Conservation (phyloP, 805 yeast genomes). For the Kluyveromyces lactis region DNA sequence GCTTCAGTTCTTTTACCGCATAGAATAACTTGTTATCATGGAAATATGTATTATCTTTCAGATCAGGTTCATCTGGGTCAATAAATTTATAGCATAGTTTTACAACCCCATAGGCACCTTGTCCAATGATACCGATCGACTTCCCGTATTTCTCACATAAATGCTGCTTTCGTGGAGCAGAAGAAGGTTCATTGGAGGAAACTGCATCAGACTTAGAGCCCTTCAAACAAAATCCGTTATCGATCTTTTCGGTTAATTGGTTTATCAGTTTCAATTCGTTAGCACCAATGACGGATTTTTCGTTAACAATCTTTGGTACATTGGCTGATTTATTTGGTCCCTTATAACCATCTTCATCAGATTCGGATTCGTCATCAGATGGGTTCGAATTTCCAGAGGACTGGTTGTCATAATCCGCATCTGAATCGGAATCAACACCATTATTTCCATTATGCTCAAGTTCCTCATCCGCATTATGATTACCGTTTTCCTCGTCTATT, state of each 20-base stretch:
- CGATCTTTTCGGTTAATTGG: conserved; percentile 39
- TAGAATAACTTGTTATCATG: conserved; percentile 62
- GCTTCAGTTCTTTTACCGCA: conserved; percentile 84
- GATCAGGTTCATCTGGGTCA: conserved; percentile 8
- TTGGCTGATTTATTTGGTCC: conserved; percentile 7
- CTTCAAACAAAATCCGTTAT: conserved; percentile 28
- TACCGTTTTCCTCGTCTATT: conserved; percentile 8
- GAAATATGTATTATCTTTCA: conserved; percentile 48
- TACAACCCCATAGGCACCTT: conserved; percentile 95
- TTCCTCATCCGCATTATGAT: conserved; percentile 5
- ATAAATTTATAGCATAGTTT: conserved; percentile 58
- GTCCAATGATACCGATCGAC: conserved; percentile 56
- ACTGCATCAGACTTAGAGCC: conserved; percentile 10
- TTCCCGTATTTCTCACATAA: conserved; percentile 42
- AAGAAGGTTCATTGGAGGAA: conserved; percentile 10
- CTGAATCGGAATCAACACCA: conserved; percentile 1
- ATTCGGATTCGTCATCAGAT: conserved; percentile 2
- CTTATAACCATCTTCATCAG: conserved; percentile 4
- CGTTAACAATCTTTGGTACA: conserved; percentile 21
- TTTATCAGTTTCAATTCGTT: conserved; percentile 42
- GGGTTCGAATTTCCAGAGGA: conserved; percentile 4
- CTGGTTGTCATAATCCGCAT: conserved; percentile 7
- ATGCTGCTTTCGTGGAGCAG: conserved; percentile 25
- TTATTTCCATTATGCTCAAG: no score
- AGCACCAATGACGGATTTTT: conserved; percentile 40